These are phyloP conservation scores for Peribolospora kevripleyi DNA, from an alignment of 768 basidiomycete genomes.

Conservation along the genomic window DNA sequence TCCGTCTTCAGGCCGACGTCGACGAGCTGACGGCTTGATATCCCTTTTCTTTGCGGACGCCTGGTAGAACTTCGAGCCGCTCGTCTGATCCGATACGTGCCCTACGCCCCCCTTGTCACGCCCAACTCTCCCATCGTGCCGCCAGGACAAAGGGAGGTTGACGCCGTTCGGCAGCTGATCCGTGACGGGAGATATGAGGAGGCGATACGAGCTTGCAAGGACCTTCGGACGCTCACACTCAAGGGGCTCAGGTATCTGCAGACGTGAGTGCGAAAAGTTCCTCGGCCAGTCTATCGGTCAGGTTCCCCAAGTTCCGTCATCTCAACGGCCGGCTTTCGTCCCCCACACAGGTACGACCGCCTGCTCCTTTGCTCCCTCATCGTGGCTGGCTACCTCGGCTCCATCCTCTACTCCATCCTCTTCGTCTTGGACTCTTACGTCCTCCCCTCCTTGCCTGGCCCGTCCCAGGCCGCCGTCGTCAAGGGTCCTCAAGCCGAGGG, in stretches of 20 bases:
- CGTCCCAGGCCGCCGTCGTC: background rate
- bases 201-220: conserved; percentile 28
- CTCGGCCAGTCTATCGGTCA: conserved; percentile 3
- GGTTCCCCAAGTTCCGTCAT: background rate
- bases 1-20: too few species aligned
- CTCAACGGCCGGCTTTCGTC: background rate
- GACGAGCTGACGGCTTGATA: too few species aligned
- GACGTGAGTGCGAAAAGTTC: conserved; percentile 23
- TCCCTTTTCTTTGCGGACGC: too few species aligned
- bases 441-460: background rate
- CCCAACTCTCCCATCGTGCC: too few species aligned
- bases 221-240: conserved; percentile 32
- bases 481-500: background rate
- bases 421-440: conserved; percentile 1
- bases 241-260: conserved; percentile 52
- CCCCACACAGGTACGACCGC: conserved; percentile 35
- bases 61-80: too few species aligned
- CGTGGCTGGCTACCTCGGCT: conserved; percentile 45
- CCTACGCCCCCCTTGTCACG: too few species aligned
- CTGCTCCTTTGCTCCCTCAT: conserved; percentile 45
- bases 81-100: too few species aligned
- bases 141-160: conserved; percentile 10
- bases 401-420: background rate
- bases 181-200: conserved; percentile 23
- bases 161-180: conserved; percentile 28